Evolutionary conservation across 306 rosid genomes (phyloP).

Genomic region (Astragalus membranaceus): DNA sequence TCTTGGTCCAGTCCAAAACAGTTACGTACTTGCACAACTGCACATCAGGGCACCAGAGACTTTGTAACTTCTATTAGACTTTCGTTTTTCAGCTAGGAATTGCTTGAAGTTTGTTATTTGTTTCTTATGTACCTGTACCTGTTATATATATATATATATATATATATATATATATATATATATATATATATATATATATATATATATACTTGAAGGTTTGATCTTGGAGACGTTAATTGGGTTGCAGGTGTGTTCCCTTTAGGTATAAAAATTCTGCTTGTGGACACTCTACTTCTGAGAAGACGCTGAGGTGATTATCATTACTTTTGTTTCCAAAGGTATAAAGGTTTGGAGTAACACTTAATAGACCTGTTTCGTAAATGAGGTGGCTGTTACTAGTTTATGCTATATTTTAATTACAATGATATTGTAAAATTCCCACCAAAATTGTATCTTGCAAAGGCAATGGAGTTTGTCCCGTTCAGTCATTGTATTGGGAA

Average conservation of each 20-base stretch:
- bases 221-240: slow-evolving; percentile 4
- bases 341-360: background rate
- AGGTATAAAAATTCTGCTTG: slow-evolving; percentile 36
- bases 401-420: background rate
- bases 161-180: too few species aligned
- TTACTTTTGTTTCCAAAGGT: slow-evolving; percentile 85
- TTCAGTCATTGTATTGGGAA: background rate
- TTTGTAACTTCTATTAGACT: too few species aligned
- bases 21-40: too few species aligned
- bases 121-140: too few species aligned
- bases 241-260: slow-evolving; percentile 70
- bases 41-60: too few species aligned
- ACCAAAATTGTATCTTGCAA: background rate
- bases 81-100: too few species aligned
- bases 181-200: too few species aligned
- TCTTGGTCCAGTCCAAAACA: too few species aligned
- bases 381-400: background rate
- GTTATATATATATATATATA: too few species aligned
- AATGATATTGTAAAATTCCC: background rate
- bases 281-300: slow-evolving; percentile 23
- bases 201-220: background rate
- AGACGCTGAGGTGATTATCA: slow-evolving; percentile 64
- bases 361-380: background rate
- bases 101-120: too few species aligned
- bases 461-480: background rate